These are phyloP conservation scores for Mariannaea elegans DNA, from an alignment of 2,329 filamentous ascomycete genomes.

Conservation along the genomic window DNA sequence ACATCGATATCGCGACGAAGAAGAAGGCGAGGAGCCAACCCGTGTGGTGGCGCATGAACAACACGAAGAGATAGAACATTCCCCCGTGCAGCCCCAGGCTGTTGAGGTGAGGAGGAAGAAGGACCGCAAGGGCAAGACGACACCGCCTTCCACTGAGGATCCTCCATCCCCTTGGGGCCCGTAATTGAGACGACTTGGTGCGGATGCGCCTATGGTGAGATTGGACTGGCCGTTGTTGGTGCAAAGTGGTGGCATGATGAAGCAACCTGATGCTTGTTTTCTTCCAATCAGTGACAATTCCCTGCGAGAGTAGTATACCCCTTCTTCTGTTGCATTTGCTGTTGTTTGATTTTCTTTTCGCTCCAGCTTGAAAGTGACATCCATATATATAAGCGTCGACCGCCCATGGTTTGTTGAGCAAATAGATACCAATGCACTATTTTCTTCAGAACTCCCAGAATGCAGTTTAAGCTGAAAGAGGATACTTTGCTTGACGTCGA, in stretches of 20 bases:
- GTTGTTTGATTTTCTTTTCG: background rate
- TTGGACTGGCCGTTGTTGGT: background rate
- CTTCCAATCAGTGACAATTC: slow-evolving; percentile 11
- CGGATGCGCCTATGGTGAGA: background rate
- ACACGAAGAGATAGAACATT: slow-evolving; percentile 8
- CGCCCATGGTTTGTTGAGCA: background rate
- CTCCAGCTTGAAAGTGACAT: background rate
- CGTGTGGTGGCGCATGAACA: slow-evolving; percentile 12
- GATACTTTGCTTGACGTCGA: background rate
- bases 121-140: slow-evolving; percentile 36
- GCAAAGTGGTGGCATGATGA: background rate
- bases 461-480: too few relatives aligned
- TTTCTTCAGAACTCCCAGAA: too few relatives aligned
- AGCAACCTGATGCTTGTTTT: slow-evolving; percentile 9
- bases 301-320: slow-evolving; percentile 21
- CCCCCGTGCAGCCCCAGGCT: slow-evolving; percentile 28
- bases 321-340: slow-evolving; percentile 3
- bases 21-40: slow-evolving; percentile 25
- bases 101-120: slow-evolving; percentile 36
- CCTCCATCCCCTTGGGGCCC: slow-evolving; percentile 27
- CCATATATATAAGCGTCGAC: background rate
- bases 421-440: background rate
- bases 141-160: slow-evolving; percentile 32
- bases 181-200: background rate
- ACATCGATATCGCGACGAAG: slow-evolving; percentile 40